Base-by-base conservation (phyloP, 148 eudicot species). In the Suaeda aralocaspica region DNA sequence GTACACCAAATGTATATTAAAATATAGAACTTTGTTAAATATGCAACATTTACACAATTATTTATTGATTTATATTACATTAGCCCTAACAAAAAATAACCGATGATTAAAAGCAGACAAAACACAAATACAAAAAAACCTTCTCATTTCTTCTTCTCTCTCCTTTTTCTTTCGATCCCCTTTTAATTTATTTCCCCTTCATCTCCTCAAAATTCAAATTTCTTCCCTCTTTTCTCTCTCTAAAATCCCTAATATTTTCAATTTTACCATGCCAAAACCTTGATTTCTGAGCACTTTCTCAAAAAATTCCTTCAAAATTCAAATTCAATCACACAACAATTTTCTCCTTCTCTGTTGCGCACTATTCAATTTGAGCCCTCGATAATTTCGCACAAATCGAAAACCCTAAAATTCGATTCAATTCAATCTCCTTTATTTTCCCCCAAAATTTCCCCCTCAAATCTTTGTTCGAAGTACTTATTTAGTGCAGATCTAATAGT, bases 401-500 rank as follows among this genome's bases (percentile, higher is more conserved):
- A 71, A 70, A 72, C 68, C 62, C 75, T 62, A 72, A 51, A 36
- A 62, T 60, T 26, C 8, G 19, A 12, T 15, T 36, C 19, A 21
- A 14, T 30, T 13, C 24, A 6, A 30, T 62, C 21, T 21, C 13
- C 18, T 62, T 34, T 41, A 36, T n/a, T 41, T 21, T 10, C 6
- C 3, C 2, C 2, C 7, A n/a, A 9, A 34, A 9, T 18, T 29
- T 1, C 24, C n/a, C n/a, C n/a, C n/a, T n/a, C n/a, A n/a, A 16
- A 46, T 46, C 13, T 67, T 22, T 24, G 8, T 45, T 71, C 67
- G 58, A 31, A 31, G 5, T 9, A 29, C 31, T 41, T 44, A 46
- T 58, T 28, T 26, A 59, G 74, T 64, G 33, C 59, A 67, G 76
- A 77, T 77, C 76, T 63, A 73, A 59, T 24, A 72, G 48, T 45